Conservation (phyloP, 345 rosid genomes). For the Citrus glauca region DNA sequence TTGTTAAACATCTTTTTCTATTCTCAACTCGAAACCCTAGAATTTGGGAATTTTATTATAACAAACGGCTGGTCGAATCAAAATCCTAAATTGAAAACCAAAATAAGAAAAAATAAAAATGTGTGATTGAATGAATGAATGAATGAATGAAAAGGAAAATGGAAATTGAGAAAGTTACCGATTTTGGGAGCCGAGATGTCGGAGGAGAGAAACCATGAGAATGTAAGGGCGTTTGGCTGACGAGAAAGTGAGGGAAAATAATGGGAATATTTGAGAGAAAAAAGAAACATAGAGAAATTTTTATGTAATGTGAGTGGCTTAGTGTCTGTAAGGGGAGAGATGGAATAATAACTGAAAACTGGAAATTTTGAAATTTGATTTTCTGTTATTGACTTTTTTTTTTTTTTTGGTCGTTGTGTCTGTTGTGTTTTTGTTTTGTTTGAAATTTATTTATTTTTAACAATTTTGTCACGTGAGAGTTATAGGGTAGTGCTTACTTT, state of each 20-base stretch:
- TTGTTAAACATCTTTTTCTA: slow-evolving; percentile 39
- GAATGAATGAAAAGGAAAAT: not conserved
- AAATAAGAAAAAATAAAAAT: not conserved
- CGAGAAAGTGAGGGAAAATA: slow-evolving; percentile 16
- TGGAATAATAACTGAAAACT: not conserved
- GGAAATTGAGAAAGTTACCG: not conserved
- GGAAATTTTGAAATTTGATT: slow-evolving; percentile 8
- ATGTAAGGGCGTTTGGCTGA: slow-evolving; percentile 3
- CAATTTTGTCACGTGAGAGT: slow-evolving; percentile 4
- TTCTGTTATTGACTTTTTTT: slow-evolving; percentile 1
- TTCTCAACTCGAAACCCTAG: not conserved
- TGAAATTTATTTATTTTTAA: not conserved
- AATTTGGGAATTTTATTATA: not conserved
- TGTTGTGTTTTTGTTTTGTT: not conserved
- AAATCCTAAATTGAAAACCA: not conserved
- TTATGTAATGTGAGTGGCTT: not conserved
- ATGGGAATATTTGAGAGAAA: not conserved
- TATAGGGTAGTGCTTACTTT: not conserved
- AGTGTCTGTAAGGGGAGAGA: not conserved
- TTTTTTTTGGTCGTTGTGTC: not conserved
- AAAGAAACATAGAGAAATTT: not conserved
- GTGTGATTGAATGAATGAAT: not conserved
- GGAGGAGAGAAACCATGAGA: slow-evolving; percentile 5
- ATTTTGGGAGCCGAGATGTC: not conserved
- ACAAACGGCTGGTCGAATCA: not conserved